Conservation (phyloP, 306 rosid genomes). For the Pterocarpus santalinus region DNA sequence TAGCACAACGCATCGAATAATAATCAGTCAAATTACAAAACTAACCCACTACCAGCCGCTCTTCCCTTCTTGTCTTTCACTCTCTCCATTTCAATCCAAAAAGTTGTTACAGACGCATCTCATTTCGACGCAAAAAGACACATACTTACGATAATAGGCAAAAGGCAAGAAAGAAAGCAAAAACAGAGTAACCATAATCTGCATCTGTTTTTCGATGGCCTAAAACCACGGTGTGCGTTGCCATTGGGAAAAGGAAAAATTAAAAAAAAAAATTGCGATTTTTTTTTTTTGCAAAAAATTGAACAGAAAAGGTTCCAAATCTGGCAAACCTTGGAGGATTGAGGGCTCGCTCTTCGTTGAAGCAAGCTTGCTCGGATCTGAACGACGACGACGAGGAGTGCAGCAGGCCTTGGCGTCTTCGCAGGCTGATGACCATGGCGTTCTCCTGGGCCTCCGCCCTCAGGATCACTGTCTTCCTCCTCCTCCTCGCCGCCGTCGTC, state of each 20-base stretch:
- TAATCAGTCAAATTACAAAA: neutral
- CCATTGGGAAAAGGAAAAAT: neutral
- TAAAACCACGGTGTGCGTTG: neutral
- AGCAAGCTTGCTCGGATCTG: slow-evolving; percentile 61
- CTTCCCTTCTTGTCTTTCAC: neutral
- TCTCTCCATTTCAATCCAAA: neutral
- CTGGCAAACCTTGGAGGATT: slow-evolving; percentile 85
- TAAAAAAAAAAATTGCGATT: no score
- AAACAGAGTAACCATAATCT: neutral
- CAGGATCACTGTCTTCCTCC: slow-evolving; percentile 71
- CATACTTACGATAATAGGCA: neutral
- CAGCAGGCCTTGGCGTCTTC: slow-evolving; percentile 71
- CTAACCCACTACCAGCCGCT: neutral
- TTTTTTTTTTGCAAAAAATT: neutral
- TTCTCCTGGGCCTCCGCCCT: slow-evolving; percentile 73
- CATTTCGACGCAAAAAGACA: neutral
- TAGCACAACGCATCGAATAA: neutral
- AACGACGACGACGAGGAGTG: slow-evolving; percentile 72
- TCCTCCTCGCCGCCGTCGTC: slow-evolving; percentile 70
- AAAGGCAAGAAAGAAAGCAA: neutral
- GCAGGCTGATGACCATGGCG: slow-evolving; percentile 72
- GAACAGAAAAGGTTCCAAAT: slow-evolving; percentile 37
- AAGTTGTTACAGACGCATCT: neutral
- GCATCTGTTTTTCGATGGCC: neutral
- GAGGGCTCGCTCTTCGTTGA: slow-evolving; percentile 87